Conservation (phyloP, 768 basidiomycete genomes). For the Tylopilus vinaceipallidus region DNA sequence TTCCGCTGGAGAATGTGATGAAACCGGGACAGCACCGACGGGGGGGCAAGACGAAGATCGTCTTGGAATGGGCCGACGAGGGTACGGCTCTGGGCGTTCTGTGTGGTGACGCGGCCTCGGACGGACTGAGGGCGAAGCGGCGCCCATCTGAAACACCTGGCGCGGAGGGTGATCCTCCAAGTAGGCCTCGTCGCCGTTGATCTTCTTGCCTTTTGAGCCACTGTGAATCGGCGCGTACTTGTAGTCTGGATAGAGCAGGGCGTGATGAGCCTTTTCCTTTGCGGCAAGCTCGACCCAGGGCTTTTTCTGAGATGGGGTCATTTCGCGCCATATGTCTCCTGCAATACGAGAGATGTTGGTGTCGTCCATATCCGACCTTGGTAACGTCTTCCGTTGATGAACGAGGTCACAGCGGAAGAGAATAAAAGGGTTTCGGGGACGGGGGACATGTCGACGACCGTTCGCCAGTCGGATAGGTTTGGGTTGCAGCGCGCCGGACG, state of each 20-base stretch:
- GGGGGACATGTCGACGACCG: conserved; percentile 52
- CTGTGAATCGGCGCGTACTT: conserved; percentile 36
- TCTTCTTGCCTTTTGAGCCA: conserved; percentile 22
- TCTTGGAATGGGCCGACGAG: conserved; percentile 24
- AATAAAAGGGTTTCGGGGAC: conserved; percentile 78
- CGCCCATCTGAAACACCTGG: conserved; percentile 10
- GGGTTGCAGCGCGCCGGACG: conserved; percentile 16
- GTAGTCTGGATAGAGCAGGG: conserved; percentile 41
- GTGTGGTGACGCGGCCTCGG: conserved; percentile 6
- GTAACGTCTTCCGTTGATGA: conserved; percentile 55
- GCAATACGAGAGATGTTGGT: conserved; percentile 67
- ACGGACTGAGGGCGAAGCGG: not conserved
- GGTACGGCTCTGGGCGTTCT: conserved; percentile 26
- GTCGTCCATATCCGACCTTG: conserved; percentile 58
- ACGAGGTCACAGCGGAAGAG: conserved; percentile 76
- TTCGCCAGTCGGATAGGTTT: conserved; percentile 17
- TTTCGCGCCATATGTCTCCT: conserved; percentile 62
- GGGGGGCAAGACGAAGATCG: conserved; percentile 46
- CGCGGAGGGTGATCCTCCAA: conserved; percentile 10
- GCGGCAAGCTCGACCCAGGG: conserved; percentile 55
- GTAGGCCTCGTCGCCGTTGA: conserved; percentile 8
- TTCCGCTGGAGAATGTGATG: conserved; percentile 7
- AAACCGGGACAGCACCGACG: conserved; percentile 32
- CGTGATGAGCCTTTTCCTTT: conserved; percentile 45
- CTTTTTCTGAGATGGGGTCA: conserved; percentile 42